These are phyloP conservation scores for Teunomyces tritomae DNA, from an alignment of 805 yeast genomes.

Conservation along the genomic window DNA sequence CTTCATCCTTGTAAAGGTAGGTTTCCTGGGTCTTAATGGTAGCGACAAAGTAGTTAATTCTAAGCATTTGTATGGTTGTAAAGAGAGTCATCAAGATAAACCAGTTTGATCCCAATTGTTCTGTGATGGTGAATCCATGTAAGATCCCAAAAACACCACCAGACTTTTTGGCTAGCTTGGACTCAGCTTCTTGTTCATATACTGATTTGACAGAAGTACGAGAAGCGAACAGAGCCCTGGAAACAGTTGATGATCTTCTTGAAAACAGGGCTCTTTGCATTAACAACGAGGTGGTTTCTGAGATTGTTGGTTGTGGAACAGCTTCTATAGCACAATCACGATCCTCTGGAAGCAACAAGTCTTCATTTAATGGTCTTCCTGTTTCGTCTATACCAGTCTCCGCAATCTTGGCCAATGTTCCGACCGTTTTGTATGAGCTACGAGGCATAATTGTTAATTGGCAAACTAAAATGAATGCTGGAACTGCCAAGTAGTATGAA, in stretches of 20 bases:
- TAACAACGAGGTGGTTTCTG: constrained; percentile 40
- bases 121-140: constrained; percentile 56
- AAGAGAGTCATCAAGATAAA: constrained; percentile 73
- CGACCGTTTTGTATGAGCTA: constrained; percentile 70
- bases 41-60: constrained; percentile 91
- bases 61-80: constrained; percentile 84
- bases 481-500: constrained; percentile 65
- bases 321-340: constrained; percentile 16
- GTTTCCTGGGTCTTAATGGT: constrained; percentile 81
- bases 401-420: constrained; percentile 62
- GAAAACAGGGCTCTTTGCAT: constrained; percentile 30
- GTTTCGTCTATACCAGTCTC: constrained; percentile 74
- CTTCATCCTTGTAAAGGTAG: constrained; percentile 56
- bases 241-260: constrained; percentile 33
- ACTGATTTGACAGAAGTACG: constrained; percentile 53
- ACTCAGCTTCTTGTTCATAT: constrained; percentile 65
- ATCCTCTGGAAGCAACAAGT: constrained; percentile 37
- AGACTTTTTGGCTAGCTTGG: constrained; percentile 46
- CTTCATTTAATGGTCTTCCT: constrained; percentile 55
- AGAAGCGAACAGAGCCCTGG: constrained; percentile 31
- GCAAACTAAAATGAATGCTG: constrained; percentile 70
- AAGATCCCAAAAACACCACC: constrained; percentile 54
- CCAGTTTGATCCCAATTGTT: constrained; percentile 66
- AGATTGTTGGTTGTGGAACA: constrained; percentile 32
- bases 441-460: constrained; percentile 80